These are phyloP conservation scores for Linnemannia exigua DNA, from an alignment of 192 early-diverging fungal genomes.

Conservation along the genomic window DNA sequence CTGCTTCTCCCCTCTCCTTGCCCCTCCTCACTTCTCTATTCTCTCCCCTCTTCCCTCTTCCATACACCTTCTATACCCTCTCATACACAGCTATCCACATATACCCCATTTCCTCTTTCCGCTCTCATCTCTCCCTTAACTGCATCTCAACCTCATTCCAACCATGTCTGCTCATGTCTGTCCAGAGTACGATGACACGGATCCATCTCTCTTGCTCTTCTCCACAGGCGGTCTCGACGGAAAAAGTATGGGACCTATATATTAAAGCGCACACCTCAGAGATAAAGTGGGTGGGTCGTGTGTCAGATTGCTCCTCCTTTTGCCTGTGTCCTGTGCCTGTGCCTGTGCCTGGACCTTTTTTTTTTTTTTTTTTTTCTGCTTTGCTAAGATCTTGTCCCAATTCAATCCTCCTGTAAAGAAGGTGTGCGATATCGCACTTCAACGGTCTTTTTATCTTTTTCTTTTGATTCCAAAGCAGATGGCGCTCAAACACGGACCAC, in stretches of 20 bases:
- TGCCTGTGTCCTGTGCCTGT: no score
- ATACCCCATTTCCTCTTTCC: neutral
- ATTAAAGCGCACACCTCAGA: no score
- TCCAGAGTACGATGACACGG: conserved; percentile 32
- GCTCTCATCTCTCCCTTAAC: neutral
- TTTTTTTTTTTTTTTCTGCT: neutral
- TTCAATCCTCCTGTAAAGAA: neutral
- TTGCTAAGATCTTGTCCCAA: neutral
- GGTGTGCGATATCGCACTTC: neutral
- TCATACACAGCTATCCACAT: neutral
- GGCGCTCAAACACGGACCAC: neutral
- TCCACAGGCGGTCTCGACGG: conserved; percentile 16
- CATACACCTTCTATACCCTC: neutral
- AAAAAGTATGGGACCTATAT: conserved; percentile 37
- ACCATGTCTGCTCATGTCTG: conserved; percentile 33
- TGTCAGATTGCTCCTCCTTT: neutral
- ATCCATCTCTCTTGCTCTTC: conserved; percentile 3
- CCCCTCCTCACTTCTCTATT: neutral
- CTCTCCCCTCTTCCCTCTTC: neutral
- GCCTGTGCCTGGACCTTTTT: neutral
- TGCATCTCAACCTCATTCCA: neutral
- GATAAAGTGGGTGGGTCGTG: no score
- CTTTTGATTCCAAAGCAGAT: neutral
- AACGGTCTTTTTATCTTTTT: neutral
- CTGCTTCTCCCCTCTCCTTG: neutral